Conservation (phyloP, 2,329 filamentous ascomycete species). For the Xylariaceae sp. region DNA sequence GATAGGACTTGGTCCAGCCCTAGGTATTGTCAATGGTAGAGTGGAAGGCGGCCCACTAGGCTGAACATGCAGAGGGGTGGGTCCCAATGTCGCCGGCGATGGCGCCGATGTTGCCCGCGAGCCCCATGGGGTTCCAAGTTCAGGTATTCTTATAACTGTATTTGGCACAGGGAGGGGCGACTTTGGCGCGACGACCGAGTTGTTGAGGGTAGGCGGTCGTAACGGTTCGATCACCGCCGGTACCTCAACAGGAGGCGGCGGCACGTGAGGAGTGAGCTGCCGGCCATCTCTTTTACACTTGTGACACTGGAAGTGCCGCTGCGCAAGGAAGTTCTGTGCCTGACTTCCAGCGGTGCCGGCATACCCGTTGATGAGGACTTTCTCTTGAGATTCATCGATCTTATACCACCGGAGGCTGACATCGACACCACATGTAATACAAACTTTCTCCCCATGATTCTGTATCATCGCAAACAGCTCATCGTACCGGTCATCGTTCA, state of each 20-base stretch:
- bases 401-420: conserved; percentile 71
- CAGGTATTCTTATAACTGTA: conserved; percentile 20
- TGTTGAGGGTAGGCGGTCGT: conserved; percentile 25
- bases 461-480: conserved; percentile 25
- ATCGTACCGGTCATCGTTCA: conserved; percentile 26
- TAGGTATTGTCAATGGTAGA: conserved; percentile 25
- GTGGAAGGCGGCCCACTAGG: conserved; percentile 23
- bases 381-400: conserved; percentile 48
- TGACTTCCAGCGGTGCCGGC: conserved; percentile 48
- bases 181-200: conserved; percentile 22
- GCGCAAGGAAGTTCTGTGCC: conserved; percentile 53
- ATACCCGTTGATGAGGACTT: conserved; percentile 47
- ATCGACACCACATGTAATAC: conserved; percentile 61
- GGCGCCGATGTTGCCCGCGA: conserved; percentile 22
- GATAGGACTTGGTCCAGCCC: conserved; percentile 30
- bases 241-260: conserved; percentile 25
- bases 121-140: conserved; percentile 24
- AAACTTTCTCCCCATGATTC: conserved; percentile 48
- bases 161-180: conserved; percentile 25
- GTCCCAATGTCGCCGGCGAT: conserved; percentile 18
- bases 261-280: conserved; percentile 35
- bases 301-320: conserved; percentile 65
- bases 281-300: conserved; percentile 59
- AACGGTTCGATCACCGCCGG: conserved; percentile 27
- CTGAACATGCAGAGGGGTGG: conserved; percentile 25